A percentile compares a stretch with the other conserved stretches of the same genome.
phyloP scores from a whole-genome alignment of 2,329 filamentous ascomycete genomes.

The Pyricularia sp. region DNA sequence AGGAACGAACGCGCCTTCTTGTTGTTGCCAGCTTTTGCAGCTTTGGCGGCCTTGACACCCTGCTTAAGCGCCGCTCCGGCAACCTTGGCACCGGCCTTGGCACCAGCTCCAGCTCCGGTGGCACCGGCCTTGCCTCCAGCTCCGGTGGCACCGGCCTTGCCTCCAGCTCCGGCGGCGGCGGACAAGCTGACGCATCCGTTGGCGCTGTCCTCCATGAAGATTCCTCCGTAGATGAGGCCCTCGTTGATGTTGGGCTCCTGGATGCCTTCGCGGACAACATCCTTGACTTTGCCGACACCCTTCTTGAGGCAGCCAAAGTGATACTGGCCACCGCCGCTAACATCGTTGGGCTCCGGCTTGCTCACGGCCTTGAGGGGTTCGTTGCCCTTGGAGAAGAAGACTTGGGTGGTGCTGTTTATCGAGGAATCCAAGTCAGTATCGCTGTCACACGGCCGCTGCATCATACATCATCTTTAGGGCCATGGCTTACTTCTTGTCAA shows the following conservation, averaged over 20 bases:
- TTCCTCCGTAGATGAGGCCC: conserved; percentile 40
- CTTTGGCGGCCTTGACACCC: not conserved
- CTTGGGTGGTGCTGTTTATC: conserved; percentile 38
- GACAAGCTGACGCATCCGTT: conserved; percentile 26
- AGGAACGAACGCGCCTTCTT: not conserved
- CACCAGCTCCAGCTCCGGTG: too few species aligned
- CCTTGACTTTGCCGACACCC: conserved; percentile 32
- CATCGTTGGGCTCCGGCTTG: conserved; percentile 34
- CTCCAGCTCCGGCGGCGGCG: not conserved
- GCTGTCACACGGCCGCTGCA: not conserved
- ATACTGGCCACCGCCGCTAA: conserved; percentile 49
- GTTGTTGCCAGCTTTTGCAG: not conserved
- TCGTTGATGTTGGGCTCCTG: conserved; percentile 40
- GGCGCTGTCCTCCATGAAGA: conserved; percentile 42
- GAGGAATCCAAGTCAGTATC: not conserved
- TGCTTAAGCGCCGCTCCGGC: not conserved
- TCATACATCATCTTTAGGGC: not conserved
- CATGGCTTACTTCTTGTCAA: conserved; percentile 38
- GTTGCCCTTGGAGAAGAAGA: conserved; percentile 44
- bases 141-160: not conserved
- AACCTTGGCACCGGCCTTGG: too few species aligned
- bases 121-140: too few species aligned
- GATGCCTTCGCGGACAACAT: conserved; percentile 37
- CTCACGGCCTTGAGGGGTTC: conserved; percentile 37
- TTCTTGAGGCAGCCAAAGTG: conserved; percentile 57